Conservation (phyloP, 179 eudicot species). For the Sideroxylon spinosum region DNA sequence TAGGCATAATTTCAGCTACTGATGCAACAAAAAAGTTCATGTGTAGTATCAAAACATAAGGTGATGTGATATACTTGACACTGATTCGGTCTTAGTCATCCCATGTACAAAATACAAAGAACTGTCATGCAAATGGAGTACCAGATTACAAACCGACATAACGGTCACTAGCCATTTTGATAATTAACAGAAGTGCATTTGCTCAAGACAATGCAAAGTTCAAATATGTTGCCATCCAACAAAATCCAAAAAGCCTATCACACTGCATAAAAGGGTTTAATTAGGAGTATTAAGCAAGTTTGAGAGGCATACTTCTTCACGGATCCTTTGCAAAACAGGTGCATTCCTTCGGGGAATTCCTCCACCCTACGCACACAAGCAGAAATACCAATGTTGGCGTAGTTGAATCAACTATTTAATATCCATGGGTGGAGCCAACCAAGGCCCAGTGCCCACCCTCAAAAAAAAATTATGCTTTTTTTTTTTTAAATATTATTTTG, state of each 20-base stretch:
- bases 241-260: not conserved
- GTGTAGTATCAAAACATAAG: not conserved
- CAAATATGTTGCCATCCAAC: not conserved
- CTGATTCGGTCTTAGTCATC: not conserved
- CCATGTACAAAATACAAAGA: not conserved
- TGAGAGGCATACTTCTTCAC: slow-evolving; percentile 73
- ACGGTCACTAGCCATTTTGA: not conserved
- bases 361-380: slow-evolving; percentile 56
- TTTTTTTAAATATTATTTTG: too few species aligned
- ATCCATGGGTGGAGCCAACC: too few species aligned
- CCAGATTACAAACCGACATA: not conserved
- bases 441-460: too few species aligned
- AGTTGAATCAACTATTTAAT: not conserved
- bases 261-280: not conserved
- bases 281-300: slow-evolving; percentile 8
- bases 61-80: not conserved
- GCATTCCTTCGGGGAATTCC: slow-evolving; percentile 93
- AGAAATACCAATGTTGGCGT: slow-evolving; percentile 8
- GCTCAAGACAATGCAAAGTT: not conserved
- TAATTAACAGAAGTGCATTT: not conserved
- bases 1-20: too few species aligned
- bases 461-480: too few species aligned
- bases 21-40: too few species aligned
- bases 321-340: slow-evolving; percentile 70
- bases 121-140: not conserved